A percentile compares a stretch with the other conserved stretches of the same genome.
Conservation (phyloP, 2,329 filamentous ascomycete species). For the Alternaria brassicicola region DNA sequence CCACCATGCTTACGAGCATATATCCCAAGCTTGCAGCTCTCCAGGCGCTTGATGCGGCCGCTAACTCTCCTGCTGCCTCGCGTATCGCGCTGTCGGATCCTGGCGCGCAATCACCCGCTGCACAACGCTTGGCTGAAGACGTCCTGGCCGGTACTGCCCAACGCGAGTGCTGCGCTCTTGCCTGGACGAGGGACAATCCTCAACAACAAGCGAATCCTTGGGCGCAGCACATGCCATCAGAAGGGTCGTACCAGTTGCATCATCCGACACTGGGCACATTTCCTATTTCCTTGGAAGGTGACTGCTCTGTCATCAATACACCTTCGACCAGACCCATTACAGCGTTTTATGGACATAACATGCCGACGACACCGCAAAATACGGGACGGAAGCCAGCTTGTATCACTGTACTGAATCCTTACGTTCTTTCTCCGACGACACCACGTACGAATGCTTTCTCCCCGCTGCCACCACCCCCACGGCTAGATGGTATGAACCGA, state of each 20-base stretch:
- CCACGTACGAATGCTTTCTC: conserved; percentile 42
- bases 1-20: conserved; percentile 49
- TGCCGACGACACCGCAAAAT: conserved; percentile 46
- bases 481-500: conserved; percentile 27
- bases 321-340: conserved; percentile 48
- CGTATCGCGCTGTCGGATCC: conserved; percentile 71
- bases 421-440: conserved; percentile 45
- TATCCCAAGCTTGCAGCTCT: conserved; percentile 57
- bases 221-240: conserved; percentile 45
- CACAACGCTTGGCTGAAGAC: conserved; percentile 65
- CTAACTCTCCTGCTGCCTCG: conserved; percentile 53
- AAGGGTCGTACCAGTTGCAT: conserved; percentile 53
- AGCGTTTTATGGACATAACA: conserved; percentile 48
- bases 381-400: conserved; percentile 35
- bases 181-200: conserved; percentile 61
- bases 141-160: conserved; percentile 68
- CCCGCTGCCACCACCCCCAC: conserved; percentile 38
- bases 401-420: conserved; percentile 49
- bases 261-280: conserved; percentile 55
- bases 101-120: conserved; percentile 65
- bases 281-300: conserved; percentile 51
- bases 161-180: conserved; percentile 71
- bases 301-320: conserved; percentile 48
- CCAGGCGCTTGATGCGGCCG: conserved; percentile 53
- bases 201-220: conserved; percentile 46